Conservation (phyloP, 73 alveolate species). For the Symbiodinium natans region DNA sequence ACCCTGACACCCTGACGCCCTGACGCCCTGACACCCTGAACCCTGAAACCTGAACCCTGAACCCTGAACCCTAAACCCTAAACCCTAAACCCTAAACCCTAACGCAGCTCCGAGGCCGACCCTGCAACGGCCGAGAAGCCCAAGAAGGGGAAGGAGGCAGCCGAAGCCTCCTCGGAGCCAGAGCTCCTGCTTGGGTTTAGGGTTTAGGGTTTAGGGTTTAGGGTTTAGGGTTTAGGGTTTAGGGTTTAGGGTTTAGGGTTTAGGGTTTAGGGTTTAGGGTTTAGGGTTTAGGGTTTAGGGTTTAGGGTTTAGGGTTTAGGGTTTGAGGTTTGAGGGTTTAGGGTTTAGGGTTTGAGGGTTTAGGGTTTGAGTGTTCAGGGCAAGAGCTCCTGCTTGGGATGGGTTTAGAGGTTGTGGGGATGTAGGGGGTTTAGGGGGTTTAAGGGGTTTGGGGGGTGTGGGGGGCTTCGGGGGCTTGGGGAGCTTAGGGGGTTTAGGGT, state of each 20-base stretch:
- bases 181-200: not conserved
- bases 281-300: no score
- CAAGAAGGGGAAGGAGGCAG: slow-evolving; percentile 83
- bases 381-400: no score
- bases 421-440: not conserved
- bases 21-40: no score
- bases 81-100: not conserved
- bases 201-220: not conserved
- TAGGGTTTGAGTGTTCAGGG: no score
- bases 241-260: no score
- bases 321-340: no score
- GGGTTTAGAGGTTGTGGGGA: not conserved
- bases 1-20: not conserved
- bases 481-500: not conserved
- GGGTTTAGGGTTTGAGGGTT: no score
- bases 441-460: not conserved
- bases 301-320: no score
- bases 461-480: not conserved
- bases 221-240: not conserved
- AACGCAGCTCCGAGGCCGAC: not conserved
- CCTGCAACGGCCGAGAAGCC: slow-evolving; percentile 4
- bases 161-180: no score
- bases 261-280: no score
- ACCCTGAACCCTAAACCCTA: no score
- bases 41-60: no score